Evolutionary conservation across 73 alveolate species (phyloP).

Genomic region (Uronychia setigera): DNA sequence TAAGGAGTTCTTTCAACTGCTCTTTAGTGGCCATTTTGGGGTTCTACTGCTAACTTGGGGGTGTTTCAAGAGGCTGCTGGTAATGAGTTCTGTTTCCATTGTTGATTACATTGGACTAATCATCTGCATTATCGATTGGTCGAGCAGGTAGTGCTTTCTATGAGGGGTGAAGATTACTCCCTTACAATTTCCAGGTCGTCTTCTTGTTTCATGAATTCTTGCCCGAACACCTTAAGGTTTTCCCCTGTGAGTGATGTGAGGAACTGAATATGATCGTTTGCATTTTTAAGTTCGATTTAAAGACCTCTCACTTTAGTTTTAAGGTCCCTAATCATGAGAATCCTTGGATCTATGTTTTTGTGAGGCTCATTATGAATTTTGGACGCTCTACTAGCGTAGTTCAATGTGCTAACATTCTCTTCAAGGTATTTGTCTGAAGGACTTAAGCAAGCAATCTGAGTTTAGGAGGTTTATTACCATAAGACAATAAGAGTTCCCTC

Average conservation of each 20-base stretch:
- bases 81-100: background rate
- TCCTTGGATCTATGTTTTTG: slow-evolving; percentile 78
- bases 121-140: slow-evolving; percentile 9
- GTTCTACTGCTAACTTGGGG: background rate
- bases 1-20: background rate
- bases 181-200: background rate
- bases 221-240: background rate
- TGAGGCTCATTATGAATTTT: slow-evolving; percentile 77
- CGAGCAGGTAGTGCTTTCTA: background rate
- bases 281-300: slow-evolving; percentile 1
- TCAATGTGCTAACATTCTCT: slow-evolving; percentile 89
- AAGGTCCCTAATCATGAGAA: slow-evolving; percentile 32
- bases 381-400: slow-evolving; percentile 92
- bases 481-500: slow-evolving; percentile 76
- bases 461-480: slow-evolving; percentile 81
- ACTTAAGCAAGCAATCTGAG: slow-evolving; percentile 95
- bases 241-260: slow-evolving; percentile 3
- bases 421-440: slow-evolving; percentile 88
- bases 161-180: background rate
- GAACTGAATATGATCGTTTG: slow-evolving; percentile 2
- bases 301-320: slow-evolving; percentile 7
- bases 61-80: background rate
- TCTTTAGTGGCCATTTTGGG: background rate
- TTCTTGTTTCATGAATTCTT: background rate
- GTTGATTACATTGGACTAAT: background rate